phyloP scores from a whole-genome alignment of 495 filamentous ascomycete species.

The Stereocaulon alpinum region DNA sequence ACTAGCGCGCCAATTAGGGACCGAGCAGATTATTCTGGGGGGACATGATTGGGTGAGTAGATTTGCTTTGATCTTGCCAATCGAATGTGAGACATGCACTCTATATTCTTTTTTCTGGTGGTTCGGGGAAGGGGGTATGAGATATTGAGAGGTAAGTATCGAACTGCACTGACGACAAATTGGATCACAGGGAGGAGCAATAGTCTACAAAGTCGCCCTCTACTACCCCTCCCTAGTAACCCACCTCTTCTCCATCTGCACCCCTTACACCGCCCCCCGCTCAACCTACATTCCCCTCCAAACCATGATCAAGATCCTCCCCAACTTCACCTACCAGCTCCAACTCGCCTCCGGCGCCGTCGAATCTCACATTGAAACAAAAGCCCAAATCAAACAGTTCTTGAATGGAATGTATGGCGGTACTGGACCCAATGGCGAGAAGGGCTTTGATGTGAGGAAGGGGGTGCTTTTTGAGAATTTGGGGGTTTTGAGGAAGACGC shows the following conservation, averaged over 20 bases:
- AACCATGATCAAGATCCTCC: slow-evolving; percentile 44
- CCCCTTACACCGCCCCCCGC: slow-evolving; percentile 52
- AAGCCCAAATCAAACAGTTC: slow-evolving; percentile 53
- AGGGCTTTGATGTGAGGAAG: slow-evolving; percentile 40
- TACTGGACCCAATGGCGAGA: slow-evolving; percentile 40
- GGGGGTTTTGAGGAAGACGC: slow-evolving; percentile 34
- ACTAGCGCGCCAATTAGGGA: slow-evolving; percentile 48
- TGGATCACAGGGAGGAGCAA: slow-evolving; percentile 39
- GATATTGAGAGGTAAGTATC: no score
- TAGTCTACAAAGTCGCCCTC: slow-evolving; percentile 53
- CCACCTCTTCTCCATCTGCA: slow-evolving; percentile 68
- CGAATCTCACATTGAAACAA: slow-evolving; percentile 45
- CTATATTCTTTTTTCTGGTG: neutral
- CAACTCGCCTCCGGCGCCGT: slow-evolving; percentile 59
- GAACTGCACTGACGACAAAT: neutral
- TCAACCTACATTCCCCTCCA: slow-evolving; percentile 41
- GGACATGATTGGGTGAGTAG: slow-evolving; percentile 76
- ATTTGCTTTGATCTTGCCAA: neutral
- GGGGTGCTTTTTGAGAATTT: slow-evolving; percentile 51
- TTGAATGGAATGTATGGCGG: slow-evolving; percentile 62
- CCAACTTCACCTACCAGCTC: slow-evolving; percentile 77
- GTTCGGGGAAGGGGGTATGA: no score
- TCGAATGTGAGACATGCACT: no score
- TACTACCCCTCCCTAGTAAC: slow-evolving; percentile 62
- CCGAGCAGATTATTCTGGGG: slow-evolving; percentile 55